A percentile compares a stretch with the other conserved stretches of the same genome.
Conservation (phyloP, 1,284 basidiomycete species). For the Rhodotorula glutinis region DNA sequence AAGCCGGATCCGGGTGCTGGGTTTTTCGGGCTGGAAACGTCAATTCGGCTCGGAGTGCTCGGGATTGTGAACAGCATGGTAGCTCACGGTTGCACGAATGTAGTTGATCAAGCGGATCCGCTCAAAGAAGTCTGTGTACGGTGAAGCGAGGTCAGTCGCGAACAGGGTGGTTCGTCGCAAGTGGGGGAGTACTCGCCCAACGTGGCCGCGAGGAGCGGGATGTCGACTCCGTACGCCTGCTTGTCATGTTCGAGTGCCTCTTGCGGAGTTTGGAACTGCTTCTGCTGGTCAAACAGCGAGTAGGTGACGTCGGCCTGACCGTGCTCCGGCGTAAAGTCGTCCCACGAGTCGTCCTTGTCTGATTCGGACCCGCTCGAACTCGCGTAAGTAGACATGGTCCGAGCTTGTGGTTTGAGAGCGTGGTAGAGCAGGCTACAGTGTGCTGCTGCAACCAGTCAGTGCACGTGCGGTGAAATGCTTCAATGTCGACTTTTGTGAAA, state of each 20-base stretch:
- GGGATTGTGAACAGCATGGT: too few relatives aligned
- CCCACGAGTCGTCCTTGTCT: constrained; percentile 63
- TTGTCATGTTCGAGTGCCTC: constrained; percentile 67
- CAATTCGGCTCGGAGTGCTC: too few relatives aligned
- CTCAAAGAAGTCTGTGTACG: constrained; percentile 60
- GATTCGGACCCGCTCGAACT: constrained; percentile 13
- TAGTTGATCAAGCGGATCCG: constrained; percentile 79
- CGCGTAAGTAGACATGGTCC: neutral
- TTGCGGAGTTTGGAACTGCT: constrained; percentile 61
- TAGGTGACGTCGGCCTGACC: constrained; percentile 54
- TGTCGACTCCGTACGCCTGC: constrained; percentile 60
- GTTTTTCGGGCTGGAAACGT: too few relatives aligned
- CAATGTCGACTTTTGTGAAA: neutral
- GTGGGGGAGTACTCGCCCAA: constrained; percentile 55
- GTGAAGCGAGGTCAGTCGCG: neutral
- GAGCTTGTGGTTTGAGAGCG: too few relatives aligned
- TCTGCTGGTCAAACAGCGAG: constrained; percentile 69
- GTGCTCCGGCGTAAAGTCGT: constrained; percentile 57
- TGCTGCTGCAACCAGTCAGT: too few relatives aligned
- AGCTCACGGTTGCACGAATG: constrained; percentile 66
- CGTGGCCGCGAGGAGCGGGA: constrained; percentile 55
- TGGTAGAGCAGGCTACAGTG: too few relatives aligned
- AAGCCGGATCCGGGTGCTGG: constrained; percentile 49
- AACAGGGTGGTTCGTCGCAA: too few relatives aligned
- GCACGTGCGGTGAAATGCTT: neutral